Evolutionary conservation across 2,329 filamentous ascomycete genomes (phyloP).

Genomic region (Immersiporthe knoxdaviesiana): DNA sequence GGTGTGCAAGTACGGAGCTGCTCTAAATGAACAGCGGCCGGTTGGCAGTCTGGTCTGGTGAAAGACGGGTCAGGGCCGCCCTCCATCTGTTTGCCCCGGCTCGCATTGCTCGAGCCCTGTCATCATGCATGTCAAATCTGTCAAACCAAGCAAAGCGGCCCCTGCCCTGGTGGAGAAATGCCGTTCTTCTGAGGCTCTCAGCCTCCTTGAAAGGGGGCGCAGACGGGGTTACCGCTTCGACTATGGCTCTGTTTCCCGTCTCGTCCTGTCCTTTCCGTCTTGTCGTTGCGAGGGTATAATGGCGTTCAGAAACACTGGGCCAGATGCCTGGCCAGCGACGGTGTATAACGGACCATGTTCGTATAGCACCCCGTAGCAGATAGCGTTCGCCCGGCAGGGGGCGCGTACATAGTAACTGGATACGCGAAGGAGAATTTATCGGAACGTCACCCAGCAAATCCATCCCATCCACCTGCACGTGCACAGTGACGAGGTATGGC

Average conservation of each 20-base stretch:
- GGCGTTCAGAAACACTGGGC: not conserved
- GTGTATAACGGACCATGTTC: not conserved
- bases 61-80: slow-evolving; percentile 1
- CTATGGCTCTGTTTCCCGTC: slow-evolving; percentile 17
- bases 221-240: slow-evolving; percentile 16
- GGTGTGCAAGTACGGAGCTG: not conserved
- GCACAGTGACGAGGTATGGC: slow-evolving; percentile 9
- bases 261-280: not conserved
- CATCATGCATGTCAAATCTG: slow-evolving; percentile 26
- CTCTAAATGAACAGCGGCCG: slow-evolving; percentile 4
- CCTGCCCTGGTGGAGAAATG: slow-evolving; percentile 19
- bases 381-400: not conserved
- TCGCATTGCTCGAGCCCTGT: slow-evolving; percentile 17
- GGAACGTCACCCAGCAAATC: not conserved
- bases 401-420: not conserved
- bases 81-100: slow-evolving; percentile 10
- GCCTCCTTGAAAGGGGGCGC: slow-evolving; percentile 27
- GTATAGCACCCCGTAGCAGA: not conserved
- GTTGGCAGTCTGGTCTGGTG: not conserved
- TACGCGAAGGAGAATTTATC: slow-evolving; percentile 13
- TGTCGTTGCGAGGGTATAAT: not conserved
- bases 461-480: not conserved
- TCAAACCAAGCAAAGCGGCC: slow-evolving; percentile 25
- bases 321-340: not conserved
- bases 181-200: slow-evolving; percentile 22